Evolutionary conservation across 345 rosid species (phyloP).

Genomic region (Syzygium aromaticum): DNA sequence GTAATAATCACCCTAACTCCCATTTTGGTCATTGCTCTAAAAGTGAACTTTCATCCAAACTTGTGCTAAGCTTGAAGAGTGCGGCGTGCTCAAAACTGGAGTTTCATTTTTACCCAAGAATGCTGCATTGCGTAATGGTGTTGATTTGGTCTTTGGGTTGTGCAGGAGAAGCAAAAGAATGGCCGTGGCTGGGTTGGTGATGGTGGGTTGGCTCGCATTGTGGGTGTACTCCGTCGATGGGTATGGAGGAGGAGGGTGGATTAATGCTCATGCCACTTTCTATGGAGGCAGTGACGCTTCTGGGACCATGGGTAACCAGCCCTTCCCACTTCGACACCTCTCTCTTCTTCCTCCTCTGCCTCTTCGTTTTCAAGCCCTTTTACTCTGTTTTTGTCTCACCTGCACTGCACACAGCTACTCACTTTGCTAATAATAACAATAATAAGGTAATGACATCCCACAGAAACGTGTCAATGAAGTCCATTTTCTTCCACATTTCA

Average conservation of each 20-base stretch:
- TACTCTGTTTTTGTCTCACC: not conserved
- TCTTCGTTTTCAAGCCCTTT: not conserved
- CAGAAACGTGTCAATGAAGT: not conserved
- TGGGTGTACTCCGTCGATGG: constrained; percentile 17
- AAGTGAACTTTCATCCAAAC: not conserved
- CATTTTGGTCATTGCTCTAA: not conserved
- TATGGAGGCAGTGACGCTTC: constrained; percentile 89
- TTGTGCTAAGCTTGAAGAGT: not conserved
- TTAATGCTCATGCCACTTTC: constrained; percentile 76
- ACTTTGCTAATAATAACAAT: not conserved
- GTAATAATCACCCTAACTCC: not conserved
- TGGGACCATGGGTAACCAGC: constrained; percentile 70
- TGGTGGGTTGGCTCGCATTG: not conserved
- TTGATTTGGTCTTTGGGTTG: not conserved
- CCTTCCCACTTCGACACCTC: not conserved
- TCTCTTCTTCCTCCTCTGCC: not conserved
- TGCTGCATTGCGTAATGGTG: not conserved
- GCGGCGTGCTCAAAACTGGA: not conserved
- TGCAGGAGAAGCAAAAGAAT: not conserved
- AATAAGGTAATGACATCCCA: not conserved
- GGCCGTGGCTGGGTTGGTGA: constrained; percentile 12
- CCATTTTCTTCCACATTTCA: not conserved
- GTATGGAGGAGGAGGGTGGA: constrained; percentile 39
- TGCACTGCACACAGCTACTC: not conserved
- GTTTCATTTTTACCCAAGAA: not conserved